phyloP scores from a whole-genome alignment of 176 grass and related monocot genomes.

The Microstegium vimineum region DNA sequence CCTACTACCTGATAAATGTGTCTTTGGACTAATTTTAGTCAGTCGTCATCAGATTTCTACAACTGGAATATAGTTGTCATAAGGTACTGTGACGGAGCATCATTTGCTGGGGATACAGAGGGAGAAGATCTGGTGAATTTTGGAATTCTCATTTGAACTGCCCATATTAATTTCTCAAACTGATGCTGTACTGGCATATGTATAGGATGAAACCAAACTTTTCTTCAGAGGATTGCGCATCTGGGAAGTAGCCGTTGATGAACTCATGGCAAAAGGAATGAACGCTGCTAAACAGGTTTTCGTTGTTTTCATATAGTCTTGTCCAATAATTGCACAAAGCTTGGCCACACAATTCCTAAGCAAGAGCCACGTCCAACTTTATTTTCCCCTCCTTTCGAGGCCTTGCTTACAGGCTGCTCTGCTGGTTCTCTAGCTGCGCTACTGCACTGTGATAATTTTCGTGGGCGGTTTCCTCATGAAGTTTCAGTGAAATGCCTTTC shows the following conservation, averaged over 20 bases:
- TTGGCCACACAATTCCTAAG: not conserved
- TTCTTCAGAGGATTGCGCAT: conserved; percentile 74
- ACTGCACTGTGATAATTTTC: conserved; percentile 76
- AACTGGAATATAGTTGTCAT: conserved; percentile 81
- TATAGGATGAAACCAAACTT: conserved; percentile 56
- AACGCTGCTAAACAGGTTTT: conserved; percentile 61
- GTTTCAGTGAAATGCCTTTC: conserved; percentile 65
- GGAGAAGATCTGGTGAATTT: conserved; percentile 31
- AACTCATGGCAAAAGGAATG: conserved; percentile 61
- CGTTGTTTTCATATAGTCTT: not conserved
- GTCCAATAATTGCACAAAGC: not conserved
- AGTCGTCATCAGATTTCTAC: conserved; percentile 50
- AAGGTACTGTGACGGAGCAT: conserved; percentile 76
- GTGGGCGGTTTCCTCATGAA: conserved; percentile 25
- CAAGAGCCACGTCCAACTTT: not conserved
- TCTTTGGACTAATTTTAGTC: not conserved
- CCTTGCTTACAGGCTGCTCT: conserved; percentile 78
- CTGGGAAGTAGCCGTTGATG: conserved; percentile 55
- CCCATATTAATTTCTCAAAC: not conserved
- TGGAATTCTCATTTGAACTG: not conserved
- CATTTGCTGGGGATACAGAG: conserved; percentile 68
- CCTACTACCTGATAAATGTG: not conserved
- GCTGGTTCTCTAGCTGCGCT: conserved; percentile 69
- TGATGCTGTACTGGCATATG: not conserved
- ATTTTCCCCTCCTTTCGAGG: conserved; percentile 34